Evolutionary conservation across 2,329 filamentous ascomycete genomes (phyloP), one percentile per base, ranked within the genome.

Genomic region (Arthrobotrys musiformis): DNA sequence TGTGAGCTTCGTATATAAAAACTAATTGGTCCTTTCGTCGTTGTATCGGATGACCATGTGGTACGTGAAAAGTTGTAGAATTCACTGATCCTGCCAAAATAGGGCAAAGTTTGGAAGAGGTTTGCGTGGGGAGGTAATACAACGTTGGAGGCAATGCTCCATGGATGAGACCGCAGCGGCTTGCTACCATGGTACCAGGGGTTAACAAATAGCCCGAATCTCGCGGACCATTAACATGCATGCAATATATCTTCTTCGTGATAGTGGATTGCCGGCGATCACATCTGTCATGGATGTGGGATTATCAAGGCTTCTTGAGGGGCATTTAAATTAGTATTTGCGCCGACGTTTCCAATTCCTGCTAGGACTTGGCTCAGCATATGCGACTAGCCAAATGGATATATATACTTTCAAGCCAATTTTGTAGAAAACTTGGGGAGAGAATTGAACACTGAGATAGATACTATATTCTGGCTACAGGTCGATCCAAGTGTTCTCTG

Each of bases 161-260:
- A n/a, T 44, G 15, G 0, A 17, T 22, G 28, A 28, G 33, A 35
- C 9, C 48, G 1, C 28, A 33, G 33, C 33, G 22, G n/a, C n/a
- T n/a, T n/a, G n/a, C n/a, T n/a, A 42, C 9, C 15, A 24, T 33
- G 4, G 11, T 19, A 40, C 28, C 13, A 28, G 48, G 28, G 35
- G 9, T 33, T 13, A 35, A 1, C 4, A 15, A 22, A 54, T 48
- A 26, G 30, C 17, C 50, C 63, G 22, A 58, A 15, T 50, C 44
- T 60, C 26, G 46, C 52, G 64, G 64, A 69, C 13, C 19, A 69
- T 69, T 69, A 48, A 13, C 8, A 11, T 2, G 40, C 35, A 17
- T 64, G 44, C 28, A 11, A 35, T 56, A 22, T 19, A 19, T 19
- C 28, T 33, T 19, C 28, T 33, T 33, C 46, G 22, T 50, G 28